Evolutionary conservation across 768 basidiomycete genomes (phyloP).

Genomic region (Kwoniella newhampshirensis): DNA sequence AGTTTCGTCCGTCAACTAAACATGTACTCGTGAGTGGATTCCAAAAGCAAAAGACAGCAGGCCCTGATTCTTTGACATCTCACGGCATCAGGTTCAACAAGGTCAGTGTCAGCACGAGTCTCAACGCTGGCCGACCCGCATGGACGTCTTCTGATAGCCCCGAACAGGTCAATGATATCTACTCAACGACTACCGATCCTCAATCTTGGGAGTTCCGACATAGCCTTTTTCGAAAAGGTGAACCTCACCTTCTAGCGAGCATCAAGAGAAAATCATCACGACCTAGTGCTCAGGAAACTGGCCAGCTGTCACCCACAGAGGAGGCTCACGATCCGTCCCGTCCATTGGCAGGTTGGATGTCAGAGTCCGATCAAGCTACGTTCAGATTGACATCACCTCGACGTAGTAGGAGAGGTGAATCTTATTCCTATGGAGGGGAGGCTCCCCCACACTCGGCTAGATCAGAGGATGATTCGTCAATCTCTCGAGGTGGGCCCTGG

Average conservation of each 20-base stretch:
- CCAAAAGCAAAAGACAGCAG: too few species aligned
- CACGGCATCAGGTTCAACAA: conserved; percentile 42
- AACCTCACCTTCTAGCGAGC: conserved; percentile 45
- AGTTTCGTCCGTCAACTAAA: conserved; percentile 91
- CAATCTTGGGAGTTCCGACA: conserved; percentile 53
- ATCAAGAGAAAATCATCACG: conserved; percentile 50
- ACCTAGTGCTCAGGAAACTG: conserved; percentile 20
- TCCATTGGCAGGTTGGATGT: conserved; percentile 44
- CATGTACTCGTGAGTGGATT: conserved; percentile 72
- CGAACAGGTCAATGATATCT: conserved; percentile 50
- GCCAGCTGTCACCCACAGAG: conserved; percentile 28
- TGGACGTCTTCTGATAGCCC: conserved; percentile 5
- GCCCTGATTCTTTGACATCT: not conserved
- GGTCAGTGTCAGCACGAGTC: conserved; percentile 24
- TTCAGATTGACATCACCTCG: conserved; percentile 9
- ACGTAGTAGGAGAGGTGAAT: not conserved
- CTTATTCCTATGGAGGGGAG: not conserved
- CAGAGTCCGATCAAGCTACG: conserved; percentile 10
- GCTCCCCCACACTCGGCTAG: conserved; percentile 3
- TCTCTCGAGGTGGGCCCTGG: conserved; percentile 13
- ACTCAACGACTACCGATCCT: conserved; percentile 41
- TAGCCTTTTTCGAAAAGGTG: conserved; percentile 50
- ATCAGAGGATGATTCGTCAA: conserved; percentile 11
- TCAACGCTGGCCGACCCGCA: conserved; percentile 17
- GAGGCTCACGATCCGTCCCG: conserved; percentile 13